Percentiles rank a stretch among this genome's conserved stretches.
These are phyloP conservation scores for Chytriomyces hyalinus DNA, from an alignment of 192 early-diverging fungal species.

Conservation along the genomic window DNA sequence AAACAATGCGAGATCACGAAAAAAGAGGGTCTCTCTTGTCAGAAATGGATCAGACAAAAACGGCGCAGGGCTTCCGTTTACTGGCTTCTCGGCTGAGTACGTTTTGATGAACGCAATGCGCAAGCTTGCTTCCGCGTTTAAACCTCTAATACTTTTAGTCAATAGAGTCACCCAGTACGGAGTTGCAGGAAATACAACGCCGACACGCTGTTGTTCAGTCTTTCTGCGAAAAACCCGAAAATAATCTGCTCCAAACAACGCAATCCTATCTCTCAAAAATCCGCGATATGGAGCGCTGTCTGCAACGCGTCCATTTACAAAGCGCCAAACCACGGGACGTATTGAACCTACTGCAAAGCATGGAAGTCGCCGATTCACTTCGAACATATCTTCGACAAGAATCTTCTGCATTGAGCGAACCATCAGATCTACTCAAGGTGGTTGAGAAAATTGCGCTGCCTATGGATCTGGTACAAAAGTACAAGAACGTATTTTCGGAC, in stretches of 20 bases:
- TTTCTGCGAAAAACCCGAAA: background rate
- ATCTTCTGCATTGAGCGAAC: background rate
- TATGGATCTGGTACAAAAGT: constrained; percentile 26
- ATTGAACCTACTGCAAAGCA: constrained; percentile 31
- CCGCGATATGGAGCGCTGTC: constrained; percentile 44
- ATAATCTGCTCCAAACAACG: background rate
- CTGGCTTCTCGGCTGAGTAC: constrained; percentile 68
- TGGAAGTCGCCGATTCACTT: constrained; percentile 15
- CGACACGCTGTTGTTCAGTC: constrained; percentile 12
- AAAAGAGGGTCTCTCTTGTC: constrained; percentile 68
- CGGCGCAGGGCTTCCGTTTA: constrained; percentile 77
- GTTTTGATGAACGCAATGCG: constrained; percentile 4
- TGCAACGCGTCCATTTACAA: constrained; percentile 48
- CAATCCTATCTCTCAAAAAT: constrained; percentile 18
- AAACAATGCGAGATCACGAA: constrained; percentile 48
- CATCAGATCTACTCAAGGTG: constrained; percentile 26
- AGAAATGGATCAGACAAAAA: constrained; percentile 79
- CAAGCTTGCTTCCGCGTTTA: constrained; percentile 58
- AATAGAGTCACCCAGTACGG: constrained; percentile 12
- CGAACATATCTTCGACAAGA: constrained; percentile 14
- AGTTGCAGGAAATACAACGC: constrained; percentile 12
- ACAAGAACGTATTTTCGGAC: constrained; percentile 10
- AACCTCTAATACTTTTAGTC: background rate
- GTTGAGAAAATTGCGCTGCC: constrained; percentile 11
- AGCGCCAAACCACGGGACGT: constrained; percentile 35